A percentile compares a stretch with the other conserved stretches of the same genome.
phyloP scores from a whole-genome alignment of 805 yeast genomes.

The Kodamaea nitidulidarum region DNA sequence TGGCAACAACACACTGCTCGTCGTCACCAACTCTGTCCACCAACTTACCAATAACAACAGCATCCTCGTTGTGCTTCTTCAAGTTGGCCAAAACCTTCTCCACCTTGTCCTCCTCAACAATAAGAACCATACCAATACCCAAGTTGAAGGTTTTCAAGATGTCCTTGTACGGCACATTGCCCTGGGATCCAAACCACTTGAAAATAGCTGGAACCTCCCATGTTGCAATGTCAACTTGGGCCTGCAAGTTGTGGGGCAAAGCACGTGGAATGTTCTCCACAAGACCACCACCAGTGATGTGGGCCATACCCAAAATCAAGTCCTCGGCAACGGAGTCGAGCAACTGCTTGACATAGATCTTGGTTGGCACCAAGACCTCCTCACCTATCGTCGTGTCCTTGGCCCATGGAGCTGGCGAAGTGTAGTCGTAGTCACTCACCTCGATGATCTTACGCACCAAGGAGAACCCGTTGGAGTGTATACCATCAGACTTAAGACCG shows the following conservation, averaged over 20 bases:
- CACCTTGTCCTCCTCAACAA: conserved; percentile 69
- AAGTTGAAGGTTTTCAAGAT: conserved; percentile 87
- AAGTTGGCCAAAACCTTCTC: conserved; percentile 51
- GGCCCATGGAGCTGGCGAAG: conserved; percentile 80
- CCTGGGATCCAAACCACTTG: conserved; percentile 90
- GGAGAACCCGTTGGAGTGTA: conserved; percentile 96
- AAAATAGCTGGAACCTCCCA: conserved; percentile 90
- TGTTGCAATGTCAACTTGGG: conserved; percentile 67
- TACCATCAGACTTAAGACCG: conserved; percentile 88
- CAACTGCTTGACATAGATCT: conserved; percentile 89
- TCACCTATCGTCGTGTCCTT: conserved; percentile 70
- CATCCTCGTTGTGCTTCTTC: conserved; percentile 66
- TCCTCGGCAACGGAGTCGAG: conserved; percentile 67
- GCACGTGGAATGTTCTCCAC: conserved; percentile 96
- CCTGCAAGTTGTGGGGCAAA: conserved; percentile 74
- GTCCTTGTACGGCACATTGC: conserved; percentile 83
- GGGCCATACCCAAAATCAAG: conserved; percentile 82
- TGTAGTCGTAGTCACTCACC: conserved; percentile 60
- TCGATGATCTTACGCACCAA: conserved; percentile 89
- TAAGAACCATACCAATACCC: conserved; percentile 95
- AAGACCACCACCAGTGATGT: conserved; percentile 97
- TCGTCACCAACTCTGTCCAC: conserved; percentile 38
- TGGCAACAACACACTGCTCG: conserved; percentile 61
- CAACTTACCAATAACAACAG: conserved; percentile 47
- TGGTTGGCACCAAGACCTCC: conserved; percentile 83